phyloP scores from a whole-genome alignment of 805 yeast species.

The Spencermartinsiella europaea region DNA sequence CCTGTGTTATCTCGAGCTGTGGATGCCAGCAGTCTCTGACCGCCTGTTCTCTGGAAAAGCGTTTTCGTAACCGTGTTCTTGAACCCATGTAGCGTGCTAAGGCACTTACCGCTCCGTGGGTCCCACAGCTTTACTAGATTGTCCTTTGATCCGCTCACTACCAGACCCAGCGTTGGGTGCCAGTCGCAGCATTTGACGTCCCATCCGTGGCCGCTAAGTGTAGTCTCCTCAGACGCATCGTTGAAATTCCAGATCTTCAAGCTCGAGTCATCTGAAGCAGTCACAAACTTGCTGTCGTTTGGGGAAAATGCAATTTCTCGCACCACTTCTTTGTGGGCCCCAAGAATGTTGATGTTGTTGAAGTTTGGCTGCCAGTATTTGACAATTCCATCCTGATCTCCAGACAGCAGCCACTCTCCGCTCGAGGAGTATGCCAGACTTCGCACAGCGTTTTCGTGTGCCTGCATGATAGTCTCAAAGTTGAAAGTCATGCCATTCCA shows the following conservation, averaged over 20 bases:
- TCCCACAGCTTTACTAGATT: conserved; percentile 94
- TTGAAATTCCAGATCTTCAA: conserved; percentile 93
- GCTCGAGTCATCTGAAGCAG: conserved; percentile 87
- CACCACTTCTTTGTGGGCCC: conserved; percentile 75
- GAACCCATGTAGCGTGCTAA: conserved; percentile 82
- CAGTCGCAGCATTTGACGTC: conserved; percentile 96
- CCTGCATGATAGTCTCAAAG: conserved; percentile 97
- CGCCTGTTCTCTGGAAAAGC: conserved; percentile 78
- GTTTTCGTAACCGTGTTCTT: conserved; percentile 91
- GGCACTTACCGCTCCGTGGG: conserved; percentile 66
- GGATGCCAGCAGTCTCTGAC: conserved; percentile 68
- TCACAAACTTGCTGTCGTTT: conserved; percentile 84
- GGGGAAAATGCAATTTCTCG: conserved; percentile 88
- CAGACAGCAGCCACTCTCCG: conserved; percentile 92
- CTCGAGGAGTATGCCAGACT: conserved; percentile 77
- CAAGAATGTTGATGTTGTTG: conserved; percentile 70
- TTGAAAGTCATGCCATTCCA: conserved; percentile 96
- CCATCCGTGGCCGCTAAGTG: conserved; percentile 93
- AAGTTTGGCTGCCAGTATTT: conserved; percentile 98
- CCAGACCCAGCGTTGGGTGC: conserved; percentile 84
- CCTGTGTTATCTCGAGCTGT: conserved; percentile 86
- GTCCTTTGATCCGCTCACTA: conserved; percentile 93
- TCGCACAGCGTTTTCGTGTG: conserved; percentile 87
- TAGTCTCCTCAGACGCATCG: conserved; percentile 75
- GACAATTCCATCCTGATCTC: conserved; percentile 86